Conservation (phyloP, 2,329 filamentous ascomycete species). For the Sclerotinia minor region DNA sequence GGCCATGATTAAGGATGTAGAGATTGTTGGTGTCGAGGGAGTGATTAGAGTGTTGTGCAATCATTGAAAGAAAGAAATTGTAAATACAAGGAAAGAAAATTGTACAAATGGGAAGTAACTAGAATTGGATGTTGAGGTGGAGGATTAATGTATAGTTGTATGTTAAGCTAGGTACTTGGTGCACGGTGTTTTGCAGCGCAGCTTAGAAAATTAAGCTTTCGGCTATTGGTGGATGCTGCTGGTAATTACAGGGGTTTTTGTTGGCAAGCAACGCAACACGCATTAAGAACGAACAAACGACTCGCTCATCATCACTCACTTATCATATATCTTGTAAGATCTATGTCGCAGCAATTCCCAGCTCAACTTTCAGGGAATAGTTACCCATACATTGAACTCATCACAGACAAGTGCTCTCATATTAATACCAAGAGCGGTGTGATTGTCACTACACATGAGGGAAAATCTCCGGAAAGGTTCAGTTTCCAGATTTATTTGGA, state of each 20-base stretch:
- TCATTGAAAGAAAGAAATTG: neutral
- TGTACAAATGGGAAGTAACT: neutral
- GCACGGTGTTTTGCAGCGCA: constrained; percentile 10
- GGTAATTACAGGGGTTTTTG: neutral
- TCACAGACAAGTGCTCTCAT: no score
- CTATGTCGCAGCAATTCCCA: neutral
- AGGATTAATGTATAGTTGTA: neutral
- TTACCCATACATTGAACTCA: neutral
- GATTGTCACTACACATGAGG: neutral
- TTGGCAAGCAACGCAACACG: neutral
- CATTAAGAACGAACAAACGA: neutral
- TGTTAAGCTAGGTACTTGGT: no score
- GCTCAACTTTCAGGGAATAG: neutral
- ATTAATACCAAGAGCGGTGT: no score
- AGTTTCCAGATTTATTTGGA: neutral
- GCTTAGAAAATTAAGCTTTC: constrained; percentile 10
- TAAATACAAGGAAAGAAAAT: neutral
- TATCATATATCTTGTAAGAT: neutral
- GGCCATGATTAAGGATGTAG: neutral
- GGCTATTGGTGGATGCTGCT: neutral
- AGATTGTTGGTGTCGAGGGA: neutral
- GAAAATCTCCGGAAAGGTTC: neutral
- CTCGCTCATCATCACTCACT: neutral
- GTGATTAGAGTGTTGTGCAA: no score
- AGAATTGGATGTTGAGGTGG: neutral